A percentile compares a stretch with the other conserved stretches of the same genome.
Evolutionary conservation across 352 stramenopile species (phyloP).

Genomic region (Globisporangium camurandrum): DNA sequence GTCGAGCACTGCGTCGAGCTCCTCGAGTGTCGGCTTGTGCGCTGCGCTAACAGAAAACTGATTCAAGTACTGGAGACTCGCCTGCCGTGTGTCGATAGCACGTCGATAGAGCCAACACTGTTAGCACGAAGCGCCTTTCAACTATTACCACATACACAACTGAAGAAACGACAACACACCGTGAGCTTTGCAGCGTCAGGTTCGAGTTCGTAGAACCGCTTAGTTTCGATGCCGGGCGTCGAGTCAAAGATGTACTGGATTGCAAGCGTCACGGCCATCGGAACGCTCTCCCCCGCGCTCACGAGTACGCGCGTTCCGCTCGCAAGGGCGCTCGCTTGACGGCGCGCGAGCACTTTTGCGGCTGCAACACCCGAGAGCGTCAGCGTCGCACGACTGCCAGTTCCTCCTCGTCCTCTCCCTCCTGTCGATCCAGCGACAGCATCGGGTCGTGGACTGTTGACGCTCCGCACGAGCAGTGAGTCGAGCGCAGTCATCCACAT

Average conservation of each 20-base stretch:
- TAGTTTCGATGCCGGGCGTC: constrained; percentile 65
- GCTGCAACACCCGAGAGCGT: constrained; percentile 15
- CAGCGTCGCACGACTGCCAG: constrained; percentile 3
- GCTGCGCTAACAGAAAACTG: constrained; percentile 33
- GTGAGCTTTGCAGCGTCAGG: constrained; percentile 39
- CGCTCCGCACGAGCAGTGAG: constrained; percentile 59
- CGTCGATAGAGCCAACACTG: neutral
- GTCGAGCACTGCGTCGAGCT: constrained; percentile 51
- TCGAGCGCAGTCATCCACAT: constrained; percentile 71
- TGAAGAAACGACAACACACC: constrained; percentile 17
- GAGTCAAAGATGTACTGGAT: constrained; percentile 85
- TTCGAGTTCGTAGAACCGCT: constrained; percentile 63
- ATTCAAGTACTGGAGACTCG: constrained; percentile 55
- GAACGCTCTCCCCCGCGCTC: constrained; percentile 35
- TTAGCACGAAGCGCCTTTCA: neutral
- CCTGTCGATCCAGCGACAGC: too few species aligned
- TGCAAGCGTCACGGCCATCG: constrained; percentile 41
- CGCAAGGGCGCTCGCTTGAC: constrained; percentile 33
- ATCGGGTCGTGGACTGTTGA: constrained; percentile 67
- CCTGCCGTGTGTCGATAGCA: constrained; percentile 7
- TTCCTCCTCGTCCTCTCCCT: too few species aligned
- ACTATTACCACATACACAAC: constrained; percentile 1
- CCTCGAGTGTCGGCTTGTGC: constrained; percentile 45
- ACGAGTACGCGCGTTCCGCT: constrained; percentile 39
- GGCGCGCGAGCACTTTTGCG: constrained; percentile 14